Evolutionary conservation across 352 stramenopile genomes (phyloP).

Genomic region (Globisporangium paroecandrum): DNA sequence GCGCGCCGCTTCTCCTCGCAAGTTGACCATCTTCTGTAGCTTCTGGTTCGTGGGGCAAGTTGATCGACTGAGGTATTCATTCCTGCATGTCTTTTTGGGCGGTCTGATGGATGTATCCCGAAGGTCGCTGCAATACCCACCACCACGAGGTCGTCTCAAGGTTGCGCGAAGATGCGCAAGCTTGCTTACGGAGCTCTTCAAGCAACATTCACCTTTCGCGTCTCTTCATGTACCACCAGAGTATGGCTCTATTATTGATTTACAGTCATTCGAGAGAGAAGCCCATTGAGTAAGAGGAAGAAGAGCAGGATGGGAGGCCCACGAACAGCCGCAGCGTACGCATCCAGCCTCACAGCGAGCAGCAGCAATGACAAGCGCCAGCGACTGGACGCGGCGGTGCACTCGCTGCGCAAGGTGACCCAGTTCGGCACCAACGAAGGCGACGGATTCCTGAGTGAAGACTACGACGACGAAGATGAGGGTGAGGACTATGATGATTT

Average conservation of each 20-base stretch:
- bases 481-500: slow-evolving; percentile 28
- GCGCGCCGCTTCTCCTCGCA: slow-evolving; percentile 61
- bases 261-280: slow-evolving; percentile 18
- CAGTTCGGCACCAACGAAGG: slow-evolving; percentile 15
- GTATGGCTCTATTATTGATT: slow-evolving; percentile 4
- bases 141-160: background rate
- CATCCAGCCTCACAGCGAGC: background rate
- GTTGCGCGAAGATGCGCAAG: slow-evolving; percentile 12
- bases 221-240: slow-evolving; percentile 10
- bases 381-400: slow-evolving; percentile 11
- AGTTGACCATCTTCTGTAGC: slow-evolving; percentile 45
- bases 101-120: background rate
- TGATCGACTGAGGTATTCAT: slow-evolving; percentile 6
- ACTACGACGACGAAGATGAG: slow-evolving; percentile 23
- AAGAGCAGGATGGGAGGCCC: slow-evolving; percentile 11
- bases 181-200: background rate
- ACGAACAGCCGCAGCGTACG: slow-evolving; percentile 7
- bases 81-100: slow-evolving; percentile 7
- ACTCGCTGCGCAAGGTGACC: slow-evolving; percentile 24
- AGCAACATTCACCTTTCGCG: background rate
- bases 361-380: slow-evolving; percentile 4
- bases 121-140: slow-evolving; percentile 12
- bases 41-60: background rate
- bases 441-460: slow-evolving; percentile 13
- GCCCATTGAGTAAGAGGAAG: background rate